Conservation (phyloP, 768 basidiomycete species). For the Leccinellum luteum region DNA sequence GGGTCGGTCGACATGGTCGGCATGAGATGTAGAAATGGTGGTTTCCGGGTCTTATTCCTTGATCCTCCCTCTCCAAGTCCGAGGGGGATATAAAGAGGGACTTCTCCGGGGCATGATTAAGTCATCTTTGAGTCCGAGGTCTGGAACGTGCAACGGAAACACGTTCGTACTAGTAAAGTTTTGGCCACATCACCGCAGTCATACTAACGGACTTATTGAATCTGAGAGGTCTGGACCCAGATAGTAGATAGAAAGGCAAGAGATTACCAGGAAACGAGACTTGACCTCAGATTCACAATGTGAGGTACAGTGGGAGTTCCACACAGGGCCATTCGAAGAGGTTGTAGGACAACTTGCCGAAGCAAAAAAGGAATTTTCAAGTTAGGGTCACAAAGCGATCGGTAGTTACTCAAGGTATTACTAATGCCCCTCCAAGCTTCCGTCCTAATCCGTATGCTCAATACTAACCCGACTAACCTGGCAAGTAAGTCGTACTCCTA, state of each 20-base stretch:
- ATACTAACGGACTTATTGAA: neutral
- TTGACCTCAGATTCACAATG: neutral
- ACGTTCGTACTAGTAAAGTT: neutral
- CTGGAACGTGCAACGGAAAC: neutral
- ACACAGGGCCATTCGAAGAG: too few relatives aligned
- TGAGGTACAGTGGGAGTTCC: neutral
- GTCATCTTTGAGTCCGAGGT: neutral
- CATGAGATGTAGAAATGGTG: neutral
- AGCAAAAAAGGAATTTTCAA: too few relatives aligned
- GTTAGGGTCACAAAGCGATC: too few relatives aligned
- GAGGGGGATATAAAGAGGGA: neutral
- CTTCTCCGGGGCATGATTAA: neutral
- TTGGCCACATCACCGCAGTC: neutral
- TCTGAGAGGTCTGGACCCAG: neutral
- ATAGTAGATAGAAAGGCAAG: neutral
- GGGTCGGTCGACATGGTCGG: conserved; percentile 11
- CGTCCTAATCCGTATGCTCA: too few relatives aligned
- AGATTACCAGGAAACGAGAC: neutral
- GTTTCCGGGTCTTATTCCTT: neutral
- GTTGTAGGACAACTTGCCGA: too few relatives aligned
- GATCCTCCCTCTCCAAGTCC: neutral
- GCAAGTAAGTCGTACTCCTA: neutral
- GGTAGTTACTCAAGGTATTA: too few relatives aligned
- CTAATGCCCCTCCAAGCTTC: too few relatives aligned
- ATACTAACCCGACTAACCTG: too few relatives aligned